These are phyloP conservation scores for Jacaranda copaia DNA, from an alignment of 257 asterid species.

Conservation along the genomic window DNA sequence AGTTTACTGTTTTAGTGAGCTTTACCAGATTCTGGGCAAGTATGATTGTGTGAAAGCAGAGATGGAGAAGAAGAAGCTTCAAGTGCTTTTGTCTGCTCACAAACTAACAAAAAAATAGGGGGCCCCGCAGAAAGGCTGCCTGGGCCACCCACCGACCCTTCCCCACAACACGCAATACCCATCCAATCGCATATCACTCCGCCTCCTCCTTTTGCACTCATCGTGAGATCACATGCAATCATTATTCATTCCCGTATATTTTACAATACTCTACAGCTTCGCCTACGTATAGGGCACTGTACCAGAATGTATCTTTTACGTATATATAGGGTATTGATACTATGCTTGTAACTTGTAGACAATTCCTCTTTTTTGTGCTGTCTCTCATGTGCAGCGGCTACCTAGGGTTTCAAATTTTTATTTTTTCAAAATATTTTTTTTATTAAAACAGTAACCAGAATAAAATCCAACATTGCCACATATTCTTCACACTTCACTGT, in stretches of 20 bases:
- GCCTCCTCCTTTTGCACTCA: constrained; percentile 25
- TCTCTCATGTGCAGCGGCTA: constrained; percentile 12
- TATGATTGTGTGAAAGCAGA: constrained; percentile 50
- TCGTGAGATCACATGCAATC: constrained; percentile 46
- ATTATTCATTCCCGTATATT: constrained; percentile 25
- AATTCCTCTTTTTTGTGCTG: not conserved
- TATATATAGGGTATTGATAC: constrained; percentile 17
- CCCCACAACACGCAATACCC: constrained; percentile 53
- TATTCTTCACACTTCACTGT: too few relatives aligned
- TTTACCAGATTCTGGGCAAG: constrained; percentile 53
- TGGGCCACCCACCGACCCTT: constrained; percentile 53
- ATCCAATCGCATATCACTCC: not conserved
- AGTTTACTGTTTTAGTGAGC: constrained; percentile 3
- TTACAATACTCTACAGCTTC: not conserved
- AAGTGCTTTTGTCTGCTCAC: constrained; percentile 64
- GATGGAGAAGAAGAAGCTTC: constrained; percentile 51
- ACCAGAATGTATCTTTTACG: not conserved
- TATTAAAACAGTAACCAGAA: too few relatives aligned
- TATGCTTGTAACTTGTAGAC: constrained; percentile 29
- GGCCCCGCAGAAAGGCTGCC: constrained; percentile 53
- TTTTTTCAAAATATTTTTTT: too few relatives aligned
- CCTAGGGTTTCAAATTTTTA: too few relatives aligned
- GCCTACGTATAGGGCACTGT: constrained; percentile 1
- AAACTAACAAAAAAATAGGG: constrained; percentile 53
- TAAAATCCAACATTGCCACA: too few relatives aligned